Evolutionary conservation across 2,329 filamentous ascomycete genomes (phyloP).

Genomic region (Fusarium annulatum): DNA sequence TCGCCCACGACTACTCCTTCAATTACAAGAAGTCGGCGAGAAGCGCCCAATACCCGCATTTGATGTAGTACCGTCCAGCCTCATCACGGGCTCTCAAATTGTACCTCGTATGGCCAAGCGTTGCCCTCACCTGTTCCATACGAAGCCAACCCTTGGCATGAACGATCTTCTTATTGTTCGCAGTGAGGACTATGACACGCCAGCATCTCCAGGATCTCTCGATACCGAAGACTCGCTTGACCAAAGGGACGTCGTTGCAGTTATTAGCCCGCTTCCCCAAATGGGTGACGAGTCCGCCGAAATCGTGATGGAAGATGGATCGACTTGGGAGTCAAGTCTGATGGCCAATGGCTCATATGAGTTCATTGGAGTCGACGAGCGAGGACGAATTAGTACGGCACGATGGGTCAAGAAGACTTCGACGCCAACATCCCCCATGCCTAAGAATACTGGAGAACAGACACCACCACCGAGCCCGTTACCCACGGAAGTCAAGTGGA

Average conservation of each 20-base stretch:
- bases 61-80: constrained; percentile 78
- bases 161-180: constrained; percentile 78
- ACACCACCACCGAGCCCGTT: constrained; percentile 41
- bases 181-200: constrained; percentile 71
- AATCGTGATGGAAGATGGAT: constrained; percentile 73
- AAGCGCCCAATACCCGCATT: constrained; percentile 74
- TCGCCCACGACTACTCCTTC: constrained; percentile 75
- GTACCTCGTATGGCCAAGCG: constrained; percentile 68
- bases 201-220: constrained; percentile 42
- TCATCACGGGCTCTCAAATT: constrained; percentile 65
- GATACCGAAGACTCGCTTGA: constrained; percentile 61
- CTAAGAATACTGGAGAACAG: constrained; percentile 32
- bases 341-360: constrained; percentile 71
- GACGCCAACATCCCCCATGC: constrained; percentile 33
- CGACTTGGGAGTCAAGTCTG: constrained; percentile 66
- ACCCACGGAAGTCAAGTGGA: constrained; percentile 68
- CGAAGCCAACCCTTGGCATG: constrained; percentile 71
- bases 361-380: constrained; percentile 69
- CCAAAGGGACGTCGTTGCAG: constrained; percentile 69
- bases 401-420: constrained; percentile 72
- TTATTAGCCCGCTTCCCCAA: constrained; percentile 71
- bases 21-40: constrained; percentile 74
- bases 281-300: constrained; percentile 66
- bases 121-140: constrained; percentile 72
- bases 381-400: constrained; percentile 69